phyloP scores from a whole-genome alignment of 2,329 filamentous ascomycete genomes.

The Fusarium subtropicale region DNA sequence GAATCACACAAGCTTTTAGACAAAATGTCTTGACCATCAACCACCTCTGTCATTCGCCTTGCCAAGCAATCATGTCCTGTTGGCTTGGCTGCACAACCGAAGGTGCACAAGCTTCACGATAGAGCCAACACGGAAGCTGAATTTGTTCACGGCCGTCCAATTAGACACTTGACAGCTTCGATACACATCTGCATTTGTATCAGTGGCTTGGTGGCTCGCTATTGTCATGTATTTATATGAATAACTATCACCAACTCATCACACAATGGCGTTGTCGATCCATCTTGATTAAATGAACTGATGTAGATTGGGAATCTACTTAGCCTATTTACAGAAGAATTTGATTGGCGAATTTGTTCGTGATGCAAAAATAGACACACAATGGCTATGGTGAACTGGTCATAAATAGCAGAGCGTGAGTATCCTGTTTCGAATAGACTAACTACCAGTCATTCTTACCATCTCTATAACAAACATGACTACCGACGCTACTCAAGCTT shows the following conservation, averaged over 20 bases:
- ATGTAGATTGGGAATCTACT: slow-evolving; percentile 13
- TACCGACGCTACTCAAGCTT: neutral
- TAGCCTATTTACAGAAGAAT: neutral
- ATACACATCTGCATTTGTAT: neutral
- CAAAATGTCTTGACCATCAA: neutral
- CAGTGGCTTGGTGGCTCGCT: slow-evolving; percentile 22
- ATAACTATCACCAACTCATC: slow-evolving; percentile 14
- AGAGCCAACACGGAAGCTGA: neutral
- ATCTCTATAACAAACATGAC: slow-evolving; percentile 4
- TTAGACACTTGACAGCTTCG: neutral
- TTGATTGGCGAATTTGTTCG: neutral
- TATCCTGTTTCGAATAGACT: neutral
- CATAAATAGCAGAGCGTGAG: slow-evolving; percentile 19
- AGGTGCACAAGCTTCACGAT: slow-evolving; percentile 6
- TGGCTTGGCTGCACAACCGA: slow-evolving; percentile 12
- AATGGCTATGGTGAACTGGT: neutral
- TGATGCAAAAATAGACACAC: neutral
- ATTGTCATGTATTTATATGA: slow-evolving; percentile 12
- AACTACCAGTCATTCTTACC: neutral
- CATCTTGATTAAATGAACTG: slow-evolving; percentile 11
- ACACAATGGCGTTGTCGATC: slow-evolving; percentile 21
- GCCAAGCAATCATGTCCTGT: neutral
- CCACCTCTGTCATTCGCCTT: neutral
- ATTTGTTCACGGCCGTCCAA: neutral
- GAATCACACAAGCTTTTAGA: neutral